Conservation (phyloP, 1,139 yeast genomes). For the Yamadazyma jaroonii region DNA sequence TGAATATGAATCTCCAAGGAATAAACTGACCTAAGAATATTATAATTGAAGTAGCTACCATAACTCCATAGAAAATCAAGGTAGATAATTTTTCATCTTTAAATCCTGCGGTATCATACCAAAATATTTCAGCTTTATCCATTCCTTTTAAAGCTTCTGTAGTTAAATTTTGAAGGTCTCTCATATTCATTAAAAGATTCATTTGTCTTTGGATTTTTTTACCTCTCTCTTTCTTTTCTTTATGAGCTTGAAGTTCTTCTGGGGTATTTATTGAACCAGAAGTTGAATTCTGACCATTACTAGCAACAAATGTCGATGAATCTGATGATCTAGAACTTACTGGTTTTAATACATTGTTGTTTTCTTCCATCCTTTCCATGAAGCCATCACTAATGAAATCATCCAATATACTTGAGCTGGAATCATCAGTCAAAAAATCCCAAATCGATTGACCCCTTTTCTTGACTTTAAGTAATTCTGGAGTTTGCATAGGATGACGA, state of each 20-base stretch:
- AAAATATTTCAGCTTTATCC: slow-evolving; percentile 53
- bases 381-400: slow-evolving; percentile 30
- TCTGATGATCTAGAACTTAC: slow-evolving; percentile 22
- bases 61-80: slow-evolving; percentile 40
- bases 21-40: slow-evolving; percentile 59
- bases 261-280: slow-evolving; percentile 11
- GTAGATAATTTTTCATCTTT: slow-evolving; percentile 70
- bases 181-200: slow-evolving; percentile 50
- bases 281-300: slow-evolving; percentile 5
- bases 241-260: slow-evolving; percentile 12
- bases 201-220: slow-evolving; percentile 35
- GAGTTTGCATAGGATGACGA: slow-evolving; percentile 62
- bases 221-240: slow-evolving; percentile 19
- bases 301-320: slow-evolving; percentile 10
- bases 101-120: slow-evolving; percentile 68
- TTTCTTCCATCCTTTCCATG: slow-evolving; percentile 13
- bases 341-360: slow-evolving; percentile 12
- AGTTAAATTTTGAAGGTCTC: slow-evolving; percentile 63
- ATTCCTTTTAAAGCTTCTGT: slow-evolving; percentile 51
- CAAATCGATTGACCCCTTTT: slow-evolving; percentile 57
- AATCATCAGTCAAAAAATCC: slow-evolving; percentile 45
- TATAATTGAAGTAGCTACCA: slow-evolving; percentile 32
- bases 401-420: slow-evolving; percentile 37
- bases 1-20: slow-evolving; percentile 64
- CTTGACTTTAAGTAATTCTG: slow-evolving; percentile 35